A percentile compares a stretch with the other conserved stretches of the same genome.
Conservation (phyloP, 176 grass and related monocot genomes). For the Tuctoria greenei region DNA sequence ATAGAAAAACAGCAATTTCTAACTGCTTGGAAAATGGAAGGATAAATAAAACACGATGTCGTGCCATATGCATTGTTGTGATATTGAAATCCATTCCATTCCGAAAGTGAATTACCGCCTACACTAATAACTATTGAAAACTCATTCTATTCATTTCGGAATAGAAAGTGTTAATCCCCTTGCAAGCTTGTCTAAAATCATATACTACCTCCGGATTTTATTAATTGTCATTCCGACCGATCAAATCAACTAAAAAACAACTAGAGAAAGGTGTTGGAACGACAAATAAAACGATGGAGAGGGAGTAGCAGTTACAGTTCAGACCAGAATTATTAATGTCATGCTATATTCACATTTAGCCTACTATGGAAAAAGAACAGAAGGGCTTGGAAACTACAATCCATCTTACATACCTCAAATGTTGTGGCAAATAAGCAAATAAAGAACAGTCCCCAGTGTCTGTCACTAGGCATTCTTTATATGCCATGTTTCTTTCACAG, state of each 20-base stretch:
- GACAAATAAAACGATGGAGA: no score
- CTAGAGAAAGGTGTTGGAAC: no score
- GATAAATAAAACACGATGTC: neutral
- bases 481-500: neutral
- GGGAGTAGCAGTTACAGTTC: neutral
- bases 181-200: neutral
- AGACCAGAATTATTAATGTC: neutral
- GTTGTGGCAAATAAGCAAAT: neutral
- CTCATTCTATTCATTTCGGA: neutral
- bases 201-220: no score
- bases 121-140: no score
- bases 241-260: no score
- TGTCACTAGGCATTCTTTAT: neutral
- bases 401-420: neutral
- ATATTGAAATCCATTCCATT: no score
- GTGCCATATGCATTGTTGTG: neutral
- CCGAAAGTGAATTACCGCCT: no score
- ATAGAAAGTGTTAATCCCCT: neutral
- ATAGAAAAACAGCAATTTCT: neutral
- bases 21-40: neutral
- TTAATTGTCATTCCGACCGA: no score
- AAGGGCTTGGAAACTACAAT: neutral
- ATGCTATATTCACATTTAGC: neutral
- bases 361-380: constrained; percentile 4
- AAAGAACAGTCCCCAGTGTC: neutral